Base-by-base conservation (phyloP, 257 asterid genomes). In the Fraxinus excelsior region DNA sequence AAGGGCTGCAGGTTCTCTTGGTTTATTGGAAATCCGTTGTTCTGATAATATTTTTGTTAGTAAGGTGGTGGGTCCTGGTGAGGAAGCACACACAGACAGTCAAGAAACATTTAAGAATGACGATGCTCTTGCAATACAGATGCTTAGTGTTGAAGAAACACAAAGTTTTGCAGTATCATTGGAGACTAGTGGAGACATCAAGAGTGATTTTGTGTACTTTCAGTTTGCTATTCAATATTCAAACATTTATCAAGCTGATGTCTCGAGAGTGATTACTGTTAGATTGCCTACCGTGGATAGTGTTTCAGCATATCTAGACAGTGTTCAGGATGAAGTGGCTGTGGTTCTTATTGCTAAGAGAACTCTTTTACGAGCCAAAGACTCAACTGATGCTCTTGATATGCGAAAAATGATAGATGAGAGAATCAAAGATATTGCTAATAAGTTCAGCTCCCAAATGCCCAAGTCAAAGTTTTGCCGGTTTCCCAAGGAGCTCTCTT, bases 51-150 rank as follows among this genome's bases (percentile, higher is more conserved):
- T 94, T 64, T 87, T 84, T 73, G 92, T 94, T 26, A 90, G 85
- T 84, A 97, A 94, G 83, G 98, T 94, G 18, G 82, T 94, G 72
- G 98, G 98, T 74, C 98, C 97, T 16, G 98, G 97, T 29, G 96
- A 94, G 88, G 97, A 90, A 91, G 93, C 96, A 13, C 94, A 90
- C 3, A 38, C 74, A 26, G 98, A 94, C 76, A 91, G 71, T 86
- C 86, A 75, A 44, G 97, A 90, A 82, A 78, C 89, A 69, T 94
- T 86, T 70, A 91, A 90, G 87, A 90, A 77, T 69, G 96, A 91
- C 51, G 73, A 38, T 38, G 90, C 96, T 51, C 87, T 94, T 80
- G 89, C 89, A 56, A 80, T 94, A 64, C 89, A 88, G 83, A 87
- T 94, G 97, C 82, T 90, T 67, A 91, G 97, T 80, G 91, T 94